Evolutionary conservation across 73 alveolate species (phyloP), one percentile per base, ranked within the genome.

Genomic region (Effrenium voratum): DNA sequence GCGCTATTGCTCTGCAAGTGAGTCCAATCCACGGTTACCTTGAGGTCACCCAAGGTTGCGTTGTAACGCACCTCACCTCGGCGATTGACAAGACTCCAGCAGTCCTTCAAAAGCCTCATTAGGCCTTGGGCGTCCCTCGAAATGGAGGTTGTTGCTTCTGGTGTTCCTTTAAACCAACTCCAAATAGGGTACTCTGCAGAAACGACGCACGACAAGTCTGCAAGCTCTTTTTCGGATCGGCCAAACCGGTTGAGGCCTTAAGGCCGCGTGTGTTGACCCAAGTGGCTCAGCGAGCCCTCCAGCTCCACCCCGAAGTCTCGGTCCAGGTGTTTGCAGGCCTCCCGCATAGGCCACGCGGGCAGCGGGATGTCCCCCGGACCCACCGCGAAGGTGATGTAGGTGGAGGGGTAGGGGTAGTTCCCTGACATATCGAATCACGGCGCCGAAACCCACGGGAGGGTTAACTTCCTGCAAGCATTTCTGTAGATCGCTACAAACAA

Each of bases 271-370:
- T n/a, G n/a, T n/a, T n/a, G n/a, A n/a, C n/a, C n/a, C n/a, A n/a
- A n/a, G n/a, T n/a, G n/a, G n/a, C n/a, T n/a, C n/a, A 34, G 59
- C 36, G 76, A 47, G 34, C 98, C 98, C 12, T n/a, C 57, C 49
- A 75, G 52, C 32, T 40, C 60, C 5, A 92, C 16, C 47, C 98
- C 98, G 5, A 92, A 75, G 84, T 92, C 98, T 3, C 32, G 26
- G 70, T 41, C 30, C 70, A 92, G 40, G 36, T 24, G 22, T 13
- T 5, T 44, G 81, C 98, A 92, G 5, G 92, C 92, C 68, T 22
- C 98, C 28, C 92, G 81, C 98, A 92, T 92, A 38, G 98, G 98
- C 98, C 98, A 92, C 26, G 98, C 92, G 12, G 98, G 98, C 32
- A 92, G 80, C 44, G 88, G 66, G 52, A 81, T 63, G 22, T 81